Conservation (phyloP, 2,329 filamentous ascomycete genomes). For the Bertia moriformis region DNA sequence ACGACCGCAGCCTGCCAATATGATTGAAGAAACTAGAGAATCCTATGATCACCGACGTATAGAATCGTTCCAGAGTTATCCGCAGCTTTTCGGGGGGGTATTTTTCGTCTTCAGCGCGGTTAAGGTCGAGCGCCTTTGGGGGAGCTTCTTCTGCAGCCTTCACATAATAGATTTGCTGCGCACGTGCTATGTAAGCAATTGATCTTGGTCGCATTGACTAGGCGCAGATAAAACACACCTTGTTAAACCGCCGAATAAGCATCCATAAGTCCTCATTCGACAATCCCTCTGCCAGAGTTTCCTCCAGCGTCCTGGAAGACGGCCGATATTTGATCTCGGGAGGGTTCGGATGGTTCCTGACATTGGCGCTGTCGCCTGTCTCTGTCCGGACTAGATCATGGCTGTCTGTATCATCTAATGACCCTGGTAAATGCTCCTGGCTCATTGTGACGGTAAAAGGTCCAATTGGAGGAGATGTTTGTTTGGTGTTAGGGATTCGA, state of each 20-base stretch:
- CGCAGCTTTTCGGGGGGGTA: conserved; percentile 48
- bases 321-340: too few species aligned
- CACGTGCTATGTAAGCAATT: conserved; percentile 11
- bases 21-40: conserved; percentile 37
- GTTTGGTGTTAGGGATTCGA: too few species aligned
- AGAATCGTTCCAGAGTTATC: conserved; percentile 41
- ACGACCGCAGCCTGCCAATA: conserved; percentile 39
- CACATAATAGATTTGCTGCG: conserved; percentile 16
- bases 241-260: conserved; percentile 47
- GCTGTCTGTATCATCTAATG: too few species aligned
- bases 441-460: too few species aligned
- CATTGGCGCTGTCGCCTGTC: too few species aligned
- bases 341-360: too few species aligned
- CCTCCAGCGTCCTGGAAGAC: too few species aligned
- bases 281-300: conserved; percentile 41
- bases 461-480: too few species aligned
- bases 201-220: conserved; percentile 2
- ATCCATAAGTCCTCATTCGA: conserved; percentile 53
- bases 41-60: conserved; percentile 42
- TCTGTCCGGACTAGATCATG: too few species aligned
- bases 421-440: too few species aligned
- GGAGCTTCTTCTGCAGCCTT: conserved; percentile 35
- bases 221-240: conserved; percentile 22
- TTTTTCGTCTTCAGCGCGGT: conserved; percentile 45
- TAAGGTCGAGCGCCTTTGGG: conserved; percentile 39